Evolutionary conservation across 2,329 filamentous ascomycete genomes (phyloP).

Genomic region (Ophiocordyceps camponoti-floridani): DNA sequence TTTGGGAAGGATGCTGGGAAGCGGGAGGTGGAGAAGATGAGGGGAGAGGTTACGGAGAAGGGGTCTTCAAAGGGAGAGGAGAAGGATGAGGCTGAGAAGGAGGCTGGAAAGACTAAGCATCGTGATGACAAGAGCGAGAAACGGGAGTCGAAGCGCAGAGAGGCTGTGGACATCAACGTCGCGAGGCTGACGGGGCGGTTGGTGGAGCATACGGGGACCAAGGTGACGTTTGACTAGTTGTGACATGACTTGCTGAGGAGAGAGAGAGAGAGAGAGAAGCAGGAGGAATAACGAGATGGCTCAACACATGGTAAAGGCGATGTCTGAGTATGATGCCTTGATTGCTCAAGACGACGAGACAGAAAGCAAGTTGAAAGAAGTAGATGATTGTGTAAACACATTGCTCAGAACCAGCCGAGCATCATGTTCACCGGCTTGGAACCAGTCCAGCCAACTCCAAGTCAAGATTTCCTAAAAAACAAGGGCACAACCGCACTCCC

Average conservation of each 20-base stretch:
- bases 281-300: not conserved
- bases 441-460: not conserved
- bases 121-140: too few relatives aligned
- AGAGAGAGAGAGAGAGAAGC: not conserved
- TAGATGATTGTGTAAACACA: too few relatives aligned
- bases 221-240: conserved; percentile 58
- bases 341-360: not conserved
- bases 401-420: not conserved
- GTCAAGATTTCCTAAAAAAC: conserved; percentile 32
- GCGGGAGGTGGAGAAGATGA: conserved; percentile 3
- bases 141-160: conserved; percentile 11
- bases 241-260: too few relatives aligned
- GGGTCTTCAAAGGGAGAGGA: not conserved
- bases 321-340: too few relatives aligned
- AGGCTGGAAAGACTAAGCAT: not conserved
- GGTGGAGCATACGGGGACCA: conserved; percentile 62
- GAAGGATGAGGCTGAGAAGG: not conserved
- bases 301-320: not conserved
- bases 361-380: not conserved
- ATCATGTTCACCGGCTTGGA: not conserved
- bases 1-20: conserved; percentile 53
- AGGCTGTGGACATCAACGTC: conserved; percentile 25
- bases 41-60: not conserved
- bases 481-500: conserved; percentile 37
- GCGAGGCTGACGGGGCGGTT: conserved; percentile 62